phyloP scores from a whole-genome alignment of 169 alveolate genomes.

The Plasmodium blacklocki region DNA sequence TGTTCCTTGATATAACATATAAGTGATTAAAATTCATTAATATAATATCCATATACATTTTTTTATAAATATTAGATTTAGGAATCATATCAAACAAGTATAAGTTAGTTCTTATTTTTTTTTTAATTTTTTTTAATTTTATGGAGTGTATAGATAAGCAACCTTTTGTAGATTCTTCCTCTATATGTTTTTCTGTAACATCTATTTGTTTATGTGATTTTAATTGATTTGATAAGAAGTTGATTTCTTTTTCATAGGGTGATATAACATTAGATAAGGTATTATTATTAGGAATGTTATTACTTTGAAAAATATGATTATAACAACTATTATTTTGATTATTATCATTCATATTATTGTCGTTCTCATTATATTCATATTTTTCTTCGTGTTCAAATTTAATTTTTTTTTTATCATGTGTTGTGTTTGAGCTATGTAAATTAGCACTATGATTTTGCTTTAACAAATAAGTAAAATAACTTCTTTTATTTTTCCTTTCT shows the following conservation, averaged over 20 bases:
- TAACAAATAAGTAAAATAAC: not conserved
- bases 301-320: too few relatives aligned
- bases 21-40: slow-evolving; percentile 14
- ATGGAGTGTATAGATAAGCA: not conserved
- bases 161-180: too few relatives aligned
- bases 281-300: too few relatives aligned
- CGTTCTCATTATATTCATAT: not conserved
- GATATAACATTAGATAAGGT: too few relatives aligned
- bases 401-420: not conserved
- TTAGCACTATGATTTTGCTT: not conserved
- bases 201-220: too few relatives aligned
- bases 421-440: too few relatives aligned
- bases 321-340: not conserved
- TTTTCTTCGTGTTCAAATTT: not conserved
- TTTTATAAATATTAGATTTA: slow-evolving; percentile 32
- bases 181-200: too few relatives aligned
- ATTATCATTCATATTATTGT: not conserved
- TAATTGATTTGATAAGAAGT: too few relatives aligned
- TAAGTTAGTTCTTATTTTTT: slow-evolving; percentile 12
- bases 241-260: too few relatives aligned
- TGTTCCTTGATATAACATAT: slow-evolving; percentile 20
- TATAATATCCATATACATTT: slow-evolving; percentile 28
- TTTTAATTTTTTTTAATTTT: slow-evolving; percentile 13
- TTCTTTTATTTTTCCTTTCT: not conserved
- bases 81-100: slow-evolving; percentile 45